Evolutionary conservation across 371 early-diverging fungal genomes (phyloP).

Genomic region (Haplosporangium sp.): DNA sequence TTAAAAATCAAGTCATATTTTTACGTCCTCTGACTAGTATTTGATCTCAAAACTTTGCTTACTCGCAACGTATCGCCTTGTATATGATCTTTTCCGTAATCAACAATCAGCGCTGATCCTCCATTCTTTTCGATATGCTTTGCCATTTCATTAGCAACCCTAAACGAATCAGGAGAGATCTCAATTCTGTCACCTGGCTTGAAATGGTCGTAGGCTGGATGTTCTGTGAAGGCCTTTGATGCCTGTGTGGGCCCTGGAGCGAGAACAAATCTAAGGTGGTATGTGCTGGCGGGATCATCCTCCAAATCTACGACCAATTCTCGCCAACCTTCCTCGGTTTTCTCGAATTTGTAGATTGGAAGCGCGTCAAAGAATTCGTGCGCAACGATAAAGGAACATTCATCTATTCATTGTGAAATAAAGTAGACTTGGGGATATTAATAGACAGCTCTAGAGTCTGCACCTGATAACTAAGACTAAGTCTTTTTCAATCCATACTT

Average conservation of each 20-base stretch:
- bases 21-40: background rate
- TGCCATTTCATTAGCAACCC: conserved; percentile 72
- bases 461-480: too few relatives aligned
- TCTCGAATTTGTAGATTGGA: conserved; percentile 89
- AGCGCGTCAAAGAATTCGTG: conserved; percentile 98
- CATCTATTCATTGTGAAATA: conserved; percentile 38
- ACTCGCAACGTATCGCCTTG: conserved; percentile 87
- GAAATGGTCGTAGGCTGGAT: conserved; percentile 57
- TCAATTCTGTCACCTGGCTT: conserved; percentile 85
- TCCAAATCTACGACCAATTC: conserved; percentile 92
- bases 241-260: conserved; percentile 78
- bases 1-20: background rate
- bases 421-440: background rate
- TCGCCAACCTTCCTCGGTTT: conserved; percentile 84
- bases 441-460: background rate
- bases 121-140: conserved; percentile 68
- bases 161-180: conserved; percentile 84
- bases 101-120: conserved; percentile 87
- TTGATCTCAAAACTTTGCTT: conserved; percentile 25
- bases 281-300: conserved; percentile 66
- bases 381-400: conserved; percentile 77
- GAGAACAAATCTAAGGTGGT: conserved; percentile 85
- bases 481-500: conserved; percentile 46
- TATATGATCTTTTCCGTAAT: conserved; percentile 90
- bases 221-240: conserved; percentile 66